Percentiles rank a stretch among this genome's conserved stretches.
phyloP scores from a whole-genome alignment of 129 eudicot genomes.

The Helianthus tuberosus region DNA sequence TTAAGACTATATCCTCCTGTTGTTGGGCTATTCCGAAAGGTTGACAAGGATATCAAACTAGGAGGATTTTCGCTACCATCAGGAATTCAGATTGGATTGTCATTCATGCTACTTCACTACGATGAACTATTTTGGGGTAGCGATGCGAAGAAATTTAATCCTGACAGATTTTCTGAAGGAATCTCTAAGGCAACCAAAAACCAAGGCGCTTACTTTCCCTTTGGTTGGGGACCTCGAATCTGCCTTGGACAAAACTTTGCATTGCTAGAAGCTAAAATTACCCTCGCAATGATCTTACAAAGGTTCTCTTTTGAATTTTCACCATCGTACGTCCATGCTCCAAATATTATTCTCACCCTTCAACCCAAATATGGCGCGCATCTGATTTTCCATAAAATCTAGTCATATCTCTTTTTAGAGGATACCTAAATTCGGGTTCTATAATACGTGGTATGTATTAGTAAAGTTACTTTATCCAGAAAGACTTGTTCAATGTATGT shows the following conservation, averaged over 20 bases:
- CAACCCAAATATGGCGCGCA: conserved; percentile 2
- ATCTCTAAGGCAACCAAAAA: conserved; percentile 2
- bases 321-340: conserved; percentile 12
- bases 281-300: conserved; percentile 3
- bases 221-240: conserved; percentile 13
- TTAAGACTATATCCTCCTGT: conserved; percentile 2
- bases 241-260: conserved; percentile 13
- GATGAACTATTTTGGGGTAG: conserved; percentile 5
- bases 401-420: not conserved
- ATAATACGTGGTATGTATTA: not conserved
- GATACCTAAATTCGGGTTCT: not conserved
- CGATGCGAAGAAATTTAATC: conserved; percentile 1
- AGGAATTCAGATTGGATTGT: not conserved
- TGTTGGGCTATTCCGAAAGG: not conserved
- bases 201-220: conserved; percentile 2
- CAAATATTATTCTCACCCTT: conserved; percentile 2
- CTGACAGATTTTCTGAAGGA: not conserved
- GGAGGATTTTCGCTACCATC: not conserved
- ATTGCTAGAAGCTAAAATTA: conserved; percentile 1
- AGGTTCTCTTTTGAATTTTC: conserved; percentile 7
- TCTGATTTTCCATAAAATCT: not conserved
- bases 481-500: not conserved
- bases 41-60: not conserved
- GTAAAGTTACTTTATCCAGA: not conserved
- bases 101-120: not conserved